phyloP scores from a whole-genome alignment of 148 eudicot species.

The Mesembryanthemum crystallinum region DNA sequence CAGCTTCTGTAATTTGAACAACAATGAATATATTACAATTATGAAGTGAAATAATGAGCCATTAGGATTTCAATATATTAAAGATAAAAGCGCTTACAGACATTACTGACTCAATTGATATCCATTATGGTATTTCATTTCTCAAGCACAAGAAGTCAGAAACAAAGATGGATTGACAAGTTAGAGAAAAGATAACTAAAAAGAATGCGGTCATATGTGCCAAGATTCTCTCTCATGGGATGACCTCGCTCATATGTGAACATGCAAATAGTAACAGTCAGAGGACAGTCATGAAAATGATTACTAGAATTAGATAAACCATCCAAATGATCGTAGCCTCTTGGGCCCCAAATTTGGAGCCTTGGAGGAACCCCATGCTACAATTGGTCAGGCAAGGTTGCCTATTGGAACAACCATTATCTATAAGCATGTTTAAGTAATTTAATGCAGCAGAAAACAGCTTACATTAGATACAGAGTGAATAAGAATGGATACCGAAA shows the following conservation, averaged over 20 bases:
- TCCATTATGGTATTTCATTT: background rate
- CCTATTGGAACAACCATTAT: background rate
- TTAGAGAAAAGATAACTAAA: background rate
- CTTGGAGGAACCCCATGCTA: background rate
- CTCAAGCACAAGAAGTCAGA: background rate
- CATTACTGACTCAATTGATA: background rate
- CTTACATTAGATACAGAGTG: slow-evolving; percentile 3
- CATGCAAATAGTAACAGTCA: background rate
- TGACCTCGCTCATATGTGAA: slow-evolving; percentile 1
- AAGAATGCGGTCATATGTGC: background rate
- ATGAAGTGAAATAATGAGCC: background rate
- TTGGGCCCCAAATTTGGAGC: background rate
- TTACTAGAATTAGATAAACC: background rate
- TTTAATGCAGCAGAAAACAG: background rate
- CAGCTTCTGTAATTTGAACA: slow-evolving; percentile 59
- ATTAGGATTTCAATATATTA: slow-evolving; percentile 1
- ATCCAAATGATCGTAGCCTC: background rate
- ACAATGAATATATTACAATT: slow-evolving; percentile 14
- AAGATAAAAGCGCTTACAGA: background rate
- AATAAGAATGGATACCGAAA: background rate
- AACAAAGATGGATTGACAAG: background rate
- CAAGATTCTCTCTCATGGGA: too few species aligned
- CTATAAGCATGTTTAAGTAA: background rate
- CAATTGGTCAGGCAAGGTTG: background rate
- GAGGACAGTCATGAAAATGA: background rate